phyloP scores from a whole-genome alignment of 306 rosid species.

The barrel medic (Medicago truncatula) region DNA sequence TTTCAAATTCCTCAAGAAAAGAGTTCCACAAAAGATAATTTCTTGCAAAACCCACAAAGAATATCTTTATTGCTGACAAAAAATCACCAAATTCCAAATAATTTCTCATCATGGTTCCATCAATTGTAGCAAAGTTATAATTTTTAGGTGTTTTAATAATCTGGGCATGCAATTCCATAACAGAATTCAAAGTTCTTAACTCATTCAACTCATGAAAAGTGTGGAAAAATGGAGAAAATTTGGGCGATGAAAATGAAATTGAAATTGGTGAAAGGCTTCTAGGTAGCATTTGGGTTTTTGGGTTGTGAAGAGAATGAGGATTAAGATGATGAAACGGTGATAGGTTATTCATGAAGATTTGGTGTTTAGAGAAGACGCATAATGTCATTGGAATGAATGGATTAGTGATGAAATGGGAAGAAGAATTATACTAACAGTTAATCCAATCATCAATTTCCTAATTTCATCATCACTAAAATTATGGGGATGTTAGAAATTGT shows the following conservation, averaged over 20 bases:
- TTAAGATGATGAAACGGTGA: no score
- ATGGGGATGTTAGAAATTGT: background rate
- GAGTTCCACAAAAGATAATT: constrained; percentile 57
- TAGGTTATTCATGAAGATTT: no score
- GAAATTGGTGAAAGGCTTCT: constrained; percentile 45
- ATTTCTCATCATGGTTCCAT: constrained; percentile 47
- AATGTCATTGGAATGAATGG: constrained; percentile 27
- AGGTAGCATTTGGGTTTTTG: constrained; percentile 41
- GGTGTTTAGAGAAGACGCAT: constrained; percentile 33
- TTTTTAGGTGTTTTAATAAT: constrained; percentile 54
- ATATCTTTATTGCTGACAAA: constrained; percentile 56
- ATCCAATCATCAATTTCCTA: background rate
- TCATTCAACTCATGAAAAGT: constrained; percentile 42
- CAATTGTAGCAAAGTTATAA: constrained; percentile 44
- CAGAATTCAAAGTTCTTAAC: constrained; percentile 55
- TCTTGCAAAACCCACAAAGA: constrained; percentile 60
- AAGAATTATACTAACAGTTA: no score
- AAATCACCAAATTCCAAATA: constrained; percentile 68
- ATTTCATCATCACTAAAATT: background rate
- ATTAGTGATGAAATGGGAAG: no score
- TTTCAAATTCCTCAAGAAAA: constrained; percentile 55
- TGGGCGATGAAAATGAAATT: constrained; percentile 44
- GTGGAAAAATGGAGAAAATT: constrained; percentile 35
- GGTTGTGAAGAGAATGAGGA: constrained; percentile 46
- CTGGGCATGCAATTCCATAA: constrained; percentile 62